phyloP scores from a whole-genome alignment of 2,329 filamentous ascomycete species.

The Cladophialophora immunda region DNA sequence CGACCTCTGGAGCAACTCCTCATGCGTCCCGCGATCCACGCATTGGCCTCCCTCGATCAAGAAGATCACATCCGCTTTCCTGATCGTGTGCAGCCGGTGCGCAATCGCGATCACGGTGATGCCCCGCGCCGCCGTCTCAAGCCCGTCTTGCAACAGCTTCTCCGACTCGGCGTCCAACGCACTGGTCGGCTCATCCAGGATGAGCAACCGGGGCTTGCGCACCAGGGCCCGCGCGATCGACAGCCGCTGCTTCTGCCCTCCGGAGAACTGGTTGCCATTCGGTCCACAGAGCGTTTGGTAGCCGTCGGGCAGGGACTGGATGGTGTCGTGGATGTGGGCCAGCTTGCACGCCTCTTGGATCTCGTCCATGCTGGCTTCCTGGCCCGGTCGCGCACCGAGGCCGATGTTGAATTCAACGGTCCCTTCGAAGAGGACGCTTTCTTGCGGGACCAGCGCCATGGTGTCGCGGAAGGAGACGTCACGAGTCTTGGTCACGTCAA shows the following conservation, averaged over 20 bases:
- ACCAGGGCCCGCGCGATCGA: slow-evolving; percentile 67
- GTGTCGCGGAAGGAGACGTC: slow-evolving; percentile 85
- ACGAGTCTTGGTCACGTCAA: slow-evolving; percentile 77
- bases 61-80: slow-evolving; percentile 82
- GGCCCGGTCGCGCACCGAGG: slow-evolving; percentile 68
- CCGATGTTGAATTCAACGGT: slow-evolving; percentile 89
- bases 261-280: slow-evolving; percentile 63
- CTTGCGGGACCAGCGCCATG: slow-evolving; percentile 88
- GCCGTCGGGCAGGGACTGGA: slow-evolving; percentile 57
- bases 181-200: slow-evolving; percentile 70
- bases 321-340: slow-evolving; percentile 61
- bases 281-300: slow-evolving; percentile 64
- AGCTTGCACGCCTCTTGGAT: slow-evolving; percentile 76
- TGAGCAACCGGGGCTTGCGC: slow-evolving; percentile 62
- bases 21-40: slow-evolving; percentile 83
- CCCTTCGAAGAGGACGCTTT: slow-evolving; percentile 91
- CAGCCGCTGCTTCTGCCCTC: slow-evolving; percentile 67
- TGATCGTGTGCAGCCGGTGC: slow-evolving; percentile 53
- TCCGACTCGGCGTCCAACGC: slow-evolving; percentile 66
- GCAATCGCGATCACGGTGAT: slow-evolving; percentile 54
- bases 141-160: slow-evolving; percentile 54
- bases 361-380: slow-evolving; percentile 73
- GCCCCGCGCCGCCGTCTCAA: slow-evolving; percentile 62
- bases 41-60: slow-evolving; percentile 70
- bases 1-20: slow-evolving; percentile 72